Evolutionary conservation across 1,284 basidiomycete genomes (phyloP).

Genomic region (Albatrellus sp.): DNA sequence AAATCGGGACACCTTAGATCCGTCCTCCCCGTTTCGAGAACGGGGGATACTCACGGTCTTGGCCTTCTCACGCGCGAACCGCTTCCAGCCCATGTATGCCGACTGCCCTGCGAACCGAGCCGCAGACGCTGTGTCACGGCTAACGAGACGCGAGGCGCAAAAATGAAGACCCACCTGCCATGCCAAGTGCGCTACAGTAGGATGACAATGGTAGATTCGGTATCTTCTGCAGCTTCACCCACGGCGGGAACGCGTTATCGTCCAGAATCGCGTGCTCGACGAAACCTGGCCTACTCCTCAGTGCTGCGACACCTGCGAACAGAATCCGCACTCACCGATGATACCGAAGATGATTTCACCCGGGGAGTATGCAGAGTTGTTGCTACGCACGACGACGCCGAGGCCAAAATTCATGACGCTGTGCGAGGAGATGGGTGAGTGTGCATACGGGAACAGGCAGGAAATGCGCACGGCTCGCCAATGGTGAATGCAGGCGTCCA

Average conservation of each 20-base stretch:
- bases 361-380: conserved; percentile 14
- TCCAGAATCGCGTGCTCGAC: conserved; percentile 16
- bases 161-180: conserved; percentile 20
- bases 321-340: conserved; percentile 12
- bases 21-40: neutral
- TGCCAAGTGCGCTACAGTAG: conserved; percentile 36
- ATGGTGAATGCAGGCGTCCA: conserved; percentile 6
- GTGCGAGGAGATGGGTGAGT: neutral
- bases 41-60: neutral
- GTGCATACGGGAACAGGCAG: neutral
- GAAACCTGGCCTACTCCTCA: conserved; percentile 11
- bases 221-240: conserved; percentile 18
- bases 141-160: no score
- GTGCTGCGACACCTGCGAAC: neutral
- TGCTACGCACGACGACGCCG: conserved; percentile 18
- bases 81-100: conserved; percentile 24
- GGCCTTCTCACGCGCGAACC: conserved; percentile 20
- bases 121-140: neutral
- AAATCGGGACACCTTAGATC: neutral
- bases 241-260: conserved; percentile 3
- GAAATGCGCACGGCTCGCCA: conserved; percentile 11
- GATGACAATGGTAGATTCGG: conserved; percentile 29
- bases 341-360: conserved; percentile 20
- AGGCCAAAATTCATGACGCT: conserved; percentile 15
- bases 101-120: conserved; percentile 20